Conservation (phyloP, 2,329 filamentous ascomycete genomes). For the Fusarium sp. region DNA sequence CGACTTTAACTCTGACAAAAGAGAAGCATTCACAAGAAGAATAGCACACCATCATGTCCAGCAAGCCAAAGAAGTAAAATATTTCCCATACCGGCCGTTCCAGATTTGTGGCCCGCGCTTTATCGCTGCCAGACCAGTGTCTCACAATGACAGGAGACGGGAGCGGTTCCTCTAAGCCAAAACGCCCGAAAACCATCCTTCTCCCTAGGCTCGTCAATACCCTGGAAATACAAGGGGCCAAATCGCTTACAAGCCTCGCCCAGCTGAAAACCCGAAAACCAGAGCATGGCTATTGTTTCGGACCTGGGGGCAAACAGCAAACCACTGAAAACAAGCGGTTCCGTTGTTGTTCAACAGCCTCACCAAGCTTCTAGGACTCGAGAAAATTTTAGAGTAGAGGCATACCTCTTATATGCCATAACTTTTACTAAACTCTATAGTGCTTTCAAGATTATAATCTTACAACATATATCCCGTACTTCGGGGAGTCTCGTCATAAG, state of each 20-base stretch:
- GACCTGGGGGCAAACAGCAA: conserved; percentile 33
- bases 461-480: too few species aligned
- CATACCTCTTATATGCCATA: too few species aligned
- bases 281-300: conserved; percentile 33
- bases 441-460: too few species aligned
- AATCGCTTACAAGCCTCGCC: conserved; percentile 17
- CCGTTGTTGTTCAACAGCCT: conserved; percentile 5
- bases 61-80: neutral
- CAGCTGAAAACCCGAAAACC: conserved; percentile 17
- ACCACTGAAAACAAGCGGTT: conserved; percentile 34
- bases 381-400: too few species aligned
- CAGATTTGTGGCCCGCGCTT: conserved; percentile 27
- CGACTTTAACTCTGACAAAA: neutral
- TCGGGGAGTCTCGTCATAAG: too few species aligned
- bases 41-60: neutral
- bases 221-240: conserved; percentile 25
- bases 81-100: conserved; percentile 5
- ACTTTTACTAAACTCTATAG: too few species aligned
- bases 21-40: neutral
- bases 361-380: neutral
- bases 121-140: conserved; percentile 48
- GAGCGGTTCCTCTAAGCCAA: conserved; percentile 28
- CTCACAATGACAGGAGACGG: conserved; percentile 38
- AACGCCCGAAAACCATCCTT: conserved; percentile 23
- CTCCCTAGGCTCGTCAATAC: conserved; percentile 12